phyloP scores from a whole-genome alignment of 1,284 basidiomycete species.

The Xanthoconium separans region DNA sequence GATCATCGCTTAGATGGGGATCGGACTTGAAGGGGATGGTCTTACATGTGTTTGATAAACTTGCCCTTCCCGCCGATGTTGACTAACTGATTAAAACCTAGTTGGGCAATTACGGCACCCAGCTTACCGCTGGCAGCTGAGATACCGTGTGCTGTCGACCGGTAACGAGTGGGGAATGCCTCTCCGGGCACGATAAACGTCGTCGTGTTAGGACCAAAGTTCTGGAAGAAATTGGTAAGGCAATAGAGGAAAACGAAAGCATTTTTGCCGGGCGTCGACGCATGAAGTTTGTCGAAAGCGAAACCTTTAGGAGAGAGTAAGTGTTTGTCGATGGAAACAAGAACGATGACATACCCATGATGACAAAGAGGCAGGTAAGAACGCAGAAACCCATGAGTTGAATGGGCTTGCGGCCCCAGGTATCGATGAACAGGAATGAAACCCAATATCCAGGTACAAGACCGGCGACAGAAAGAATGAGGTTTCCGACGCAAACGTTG shows the following conservation, averaged over 20 bases:
- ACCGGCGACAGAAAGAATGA: constrained; percentile 53
- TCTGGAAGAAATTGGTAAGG: constrained; percentile 55
- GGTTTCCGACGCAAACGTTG: constrained; percentile 36
- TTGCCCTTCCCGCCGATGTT: constrained; percentile 48
- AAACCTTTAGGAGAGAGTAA: constrained; percentile 42
- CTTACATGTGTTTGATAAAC: constrained; percentile 41
- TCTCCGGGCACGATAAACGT: constrained; percentile 73
- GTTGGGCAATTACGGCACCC: constrained; percentile 68
- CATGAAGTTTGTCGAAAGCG: constrained; percentile 52
- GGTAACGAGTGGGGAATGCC: constrained; percentile 73
- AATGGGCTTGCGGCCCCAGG: constrained; percentile 52
- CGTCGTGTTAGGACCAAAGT: constrained; percentile 72
- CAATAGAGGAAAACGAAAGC: constrained; percentile 66
- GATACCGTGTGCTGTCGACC: constrained; percentile 70
- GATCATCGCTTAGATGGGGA: not conserved
- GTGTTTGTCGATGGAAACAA: not conserved
- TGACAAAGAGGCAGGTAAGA: constrained; percentile 51
- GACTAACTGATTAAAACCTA: constrained; percentile 51
- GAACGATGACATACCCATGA: constrained; percentile 40
- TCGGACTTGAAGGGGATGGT: not conserved
- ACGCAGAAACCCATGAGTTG: constrained; percentile 61
- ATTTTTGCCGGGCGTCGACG: constrained; percentile 36
- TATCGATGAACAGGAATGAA: constrained; percentile 50
- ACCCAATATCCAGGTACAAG: constrained; percentile 54
- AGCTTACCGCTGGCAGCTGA: constrained; percentile 70